Evolutionary conservation across 164 flowering plant genomes (phyloP).

Genomic region (Annona squamosa): DNA sequence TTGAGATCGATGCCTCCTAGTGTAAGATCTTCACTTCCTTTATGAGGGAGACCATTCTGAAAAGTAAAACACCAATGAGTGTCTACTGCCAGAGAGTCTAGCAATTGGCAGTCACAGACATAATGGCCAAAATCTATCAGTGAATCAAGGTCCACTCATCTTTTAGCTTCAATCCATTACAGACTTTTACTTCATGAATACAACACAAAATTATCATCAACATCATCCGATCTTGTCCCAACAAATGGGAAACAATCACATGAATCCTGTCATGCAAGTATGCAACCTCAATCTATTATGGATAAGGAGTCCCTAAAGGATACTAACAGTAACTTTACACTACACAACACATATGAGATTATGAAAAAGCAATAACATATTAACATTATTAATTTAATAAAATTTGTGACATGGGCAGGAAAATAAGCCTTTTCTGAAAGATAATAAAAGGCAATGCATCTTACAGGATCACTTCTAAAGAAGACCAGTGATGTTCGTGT

Average conservation of each 20-base stretch:
- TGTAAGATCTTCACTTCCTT: slow-evolving; percentile 76
- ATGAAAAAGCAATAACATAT: background rate
- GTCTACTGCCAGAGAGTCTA: background rate
- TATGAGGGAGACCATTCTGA: slow-evolving; percentile 73
- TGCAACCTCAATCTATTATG: no score
- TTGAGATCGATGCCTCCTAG: slow-evolving; percentile 99
- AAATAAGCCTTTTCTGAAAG: background rate
- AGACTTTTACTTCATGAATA: background rate
- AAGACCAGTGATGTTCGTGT: slow-evolving; percentile 87
- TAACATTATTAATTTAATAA: background rate
- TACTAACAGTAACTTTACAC: no score
- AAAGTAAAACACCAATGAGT: slow-evolving; percentile 4
- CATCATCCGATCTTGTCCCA: background rate
- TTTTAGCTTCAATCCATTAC: background rate
- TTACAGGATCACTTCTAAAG: slow-evolving; percentile 96
- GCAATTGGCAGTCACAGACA: background rate
- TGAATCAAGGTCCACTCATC: background rate
- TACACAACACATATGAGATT: background rate
- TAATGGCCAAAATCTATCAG: background rate
- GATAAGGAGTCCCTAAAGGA: no score
- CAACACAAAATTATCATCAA: background rate
- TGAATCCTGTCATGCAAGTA: background rate
- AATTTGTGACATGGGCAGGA: background rate
- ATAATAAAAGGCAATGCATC: slow-evolving; percentile 14
- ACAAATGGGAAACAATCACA: background rate